phyloP scores from a whole-genome alignment of 2,329 filamentous ascomycete genomes.

The Colletotrichum incanum region DNA sequence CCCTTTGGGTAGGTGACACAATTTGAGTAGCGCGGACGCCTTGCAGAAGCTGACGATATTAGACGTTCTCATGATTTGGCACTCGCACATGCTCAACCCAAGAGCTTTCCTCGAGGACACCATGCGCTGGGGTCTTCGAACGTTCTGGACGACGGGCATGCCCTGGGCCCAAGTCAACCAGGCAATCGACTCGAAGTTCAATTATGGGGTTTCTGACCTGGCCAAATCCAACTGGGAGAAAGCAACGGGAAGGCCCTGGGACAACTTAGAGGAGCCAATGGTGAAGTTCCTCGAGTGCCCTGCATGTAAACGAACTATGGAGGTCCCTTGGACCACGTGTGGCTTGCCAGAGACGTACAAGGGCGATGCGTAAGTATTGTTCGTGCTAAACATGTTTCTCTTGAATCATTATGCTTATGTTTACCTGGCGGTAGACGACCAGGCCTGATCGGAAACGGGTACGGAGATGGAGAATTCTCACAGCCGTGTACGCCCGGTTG shows the following conservation, averaged over 20 bases:
- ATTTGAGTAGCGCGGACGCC: neutral
- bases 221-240: slow-evolving; percentile 64
- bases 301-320: slow-evolving; percentile 59
- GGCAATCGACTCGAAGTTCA: slow-evolving; percentile 73
- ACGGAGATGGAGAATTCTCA: slow-evolving; percentile 71
- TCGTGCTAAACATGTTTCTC: fast-evolving
- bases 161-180: slow-evolving; percentile 75
- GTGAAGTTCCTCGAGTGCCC: slow-evolving; percentile 70
- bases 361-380: slow-evolving; percentile 47
- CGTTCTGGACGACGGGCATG: slow-evolving; percentile 74
- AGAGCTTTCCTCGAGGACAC: slow-evolving; percentile 82
- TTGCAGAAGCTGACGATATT: slow-evolving; percentile 37
- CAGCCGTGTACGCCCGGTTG: slow-evolving; percentile 67
- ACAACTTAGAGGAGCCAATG: slow-evolving; percentile 68
- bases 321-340: slow-evolving; percentile 74
- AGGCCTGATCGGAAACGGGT: slow-evolving; percentile 68
- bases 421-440: slow-evolving; percentile 24
- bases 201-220: slow-evolving; percentile 64
- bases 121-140: slow-evolving; percentile 68
- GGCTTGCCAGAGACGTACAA: slow-evolving; percentile 52
- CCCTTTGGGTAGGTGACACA: slow-evolving; percentile 68
- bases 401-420: fast-evolving
- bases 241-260: slow-evolving; percentile 69
- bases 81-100: slow-evolving; percentile 85
- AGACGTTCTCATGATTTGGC: slow-evolving; percentile 87